phyloP scores from a whole-genome alignment of 192 early-diverging fungal species.

The Linderina pennispora region DNA sequence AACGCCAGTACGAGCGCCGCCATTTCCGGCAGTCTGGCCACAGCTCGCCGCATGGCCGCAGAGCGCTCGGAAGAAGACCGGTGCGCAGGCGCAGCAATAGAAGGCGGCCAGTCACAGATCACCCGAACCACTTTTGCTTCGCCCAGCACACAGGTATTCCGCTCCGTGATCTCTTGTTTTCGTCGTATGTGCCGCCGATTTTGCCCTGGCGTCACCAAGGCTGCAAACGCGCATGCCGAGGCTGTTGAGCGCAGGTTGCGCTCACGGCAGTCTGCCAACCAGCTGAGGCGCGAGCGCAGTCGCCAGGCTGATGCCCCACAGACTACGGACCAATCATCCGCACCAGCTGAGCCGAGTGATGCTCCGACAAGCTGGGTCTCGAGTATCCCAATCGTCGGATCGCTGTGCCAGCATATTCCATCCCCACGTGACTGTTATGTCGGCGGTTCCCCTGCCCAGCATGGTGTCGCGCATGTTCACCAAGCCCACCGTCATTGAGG shows the following conservation, averaged over 20 bases:
- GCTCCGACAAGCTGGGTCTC: slow-evolving; percentile 16
- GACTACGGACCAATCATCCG: too few species aligned
- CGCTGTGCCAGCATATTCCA: slow-evolving; percentile 19
- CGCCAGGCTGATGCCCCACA: not conserved
- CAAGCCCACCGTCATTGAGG: not conserved
- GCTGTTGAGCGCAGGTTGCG: slow-evolving; percentile 35
- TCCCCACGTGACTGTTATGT: slow-evolving; percentile 17
- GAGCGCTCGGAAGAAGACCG: slow-evolving; percentile 4
- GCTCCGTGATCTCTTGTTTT: slow-evolving; percentile 69
- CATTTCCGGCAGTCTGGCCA: slow-evolving; percentile 11
- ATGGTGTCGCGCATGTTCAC: slow-evolving; percentile 24
- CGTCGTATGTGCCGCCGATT: slow-evolving; percentile 46
- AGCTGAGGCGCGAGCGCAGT: not conserved
- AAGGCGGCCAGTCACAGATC: slow-evolving; percentile 26
- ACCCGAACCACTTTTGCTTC: slow-evolving; percentile 68
- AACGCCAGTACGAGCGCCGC: slow-evolving; percentile 19
- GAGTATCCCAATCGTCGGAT: slow-evolving; percentile 27
- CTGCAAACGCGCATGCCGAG: slow-evolving; percentile 26
- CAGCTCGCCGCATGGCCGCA: slow-evolving; percentile 9
- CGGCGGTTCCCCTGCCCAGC: slow-evolving; percentile 18
- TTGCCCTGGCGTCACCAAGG: slow-evolving; percentile 36
- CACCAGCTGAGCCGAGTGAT: not conserved
- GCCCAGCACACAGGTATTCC: slow-evolving; percentile 71
- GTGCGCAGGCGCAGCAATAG: slow-evolving; percentile 15
- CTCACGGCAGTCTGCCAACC: slow-evolving; percentile 10